These are phyloP conservation scores for Acacia confusa DNA, from an alignment of 306 rosid species.

Conservation along the genomic window DNA sequence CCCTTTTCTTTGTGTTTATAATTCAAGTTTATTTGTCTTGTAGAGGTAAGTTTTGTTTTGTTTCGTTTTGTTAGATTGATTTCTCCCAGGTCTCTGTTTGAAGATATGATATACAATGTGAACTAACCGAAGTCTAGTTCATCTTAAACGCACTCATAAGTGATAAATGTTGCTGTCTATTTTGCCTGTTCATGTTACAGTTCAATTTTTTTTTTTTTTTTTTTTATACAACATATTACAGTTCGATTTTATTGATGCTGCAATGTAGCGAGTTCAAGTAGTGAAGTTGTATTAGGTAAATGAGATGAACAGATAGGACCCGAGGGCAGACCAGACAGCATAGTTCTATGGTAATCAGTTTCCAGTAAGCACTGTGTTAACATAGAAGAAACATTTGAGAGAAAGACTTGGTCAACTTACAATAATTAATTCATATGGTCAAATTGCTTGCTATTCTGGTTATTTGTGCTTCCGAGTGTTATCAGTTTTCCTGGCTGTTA, in stretches of 20 bases:
- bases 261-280: conserved; percentile 7
- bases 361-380: background rate
- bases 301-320: background rate
- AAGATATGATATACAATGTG: background rate
- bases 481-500: conserved; percentile 4
- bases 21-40: conserved; percentile 32
- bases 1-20: conserved; percentile 26
- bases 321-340: background rate
- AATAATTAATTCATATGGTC: conserved; percentile 22
- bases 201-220: too few species aligned
- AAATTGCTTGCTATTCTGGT: background rate
- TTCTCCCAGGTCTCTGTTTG: conserved; percentile 29
- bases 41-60: conserved; percentile 26
- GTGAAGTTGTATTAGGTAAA: background rate
- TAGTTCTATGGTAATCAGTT: background rate
- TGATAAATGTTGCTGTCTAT: background rate
- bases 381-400: background rate
- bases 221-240: background rate
- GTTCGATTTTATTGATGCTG: background rate
- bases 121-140: background rate
- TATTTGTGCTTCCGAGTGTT: conserved; percentile 11
- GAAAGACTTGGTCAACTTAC: background rate
- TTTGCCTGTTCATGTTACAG: background rate
- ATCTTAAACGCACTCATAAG: background rate
- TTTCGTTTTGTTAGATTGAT: conserved; percentile 23